A percentile compares a stretch with the other conserved stretches of the same genome.
These are phyloP conservation scores for Sporothrix humicola DNA, from an alignment of 2,329 filamentous ascomycete species.

Conservation along the genomic window DNA sequence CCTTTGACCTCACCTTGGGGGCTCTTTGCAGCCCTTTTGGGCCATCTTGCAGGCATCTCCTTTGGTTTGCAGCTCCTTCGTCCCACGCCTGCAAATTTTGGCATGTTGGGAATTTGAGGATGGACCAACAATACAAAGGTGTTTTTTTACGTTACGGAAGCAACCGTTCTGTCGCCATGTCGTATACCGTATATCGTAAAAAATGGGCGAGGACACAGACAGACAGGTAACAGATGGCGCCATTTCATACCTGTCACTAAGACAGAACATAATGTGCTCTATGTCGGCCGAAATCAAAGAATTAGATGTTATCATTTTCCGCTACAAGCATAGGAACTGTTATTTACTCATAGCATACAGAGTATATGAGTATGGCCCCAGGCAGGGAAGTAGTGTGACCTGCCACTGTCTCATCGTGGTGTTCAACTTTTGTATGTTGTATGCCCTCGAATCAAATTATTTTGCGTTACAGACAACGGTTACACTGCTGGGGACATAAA, in stretches of 20 bases:
- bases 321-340: too few species aligned
- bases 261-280: not conserved
- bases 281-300: too few species aligned
- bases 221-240: not conserved
- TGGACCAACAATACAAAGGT: not conserved
- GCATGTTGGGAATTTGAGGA: not conserved
- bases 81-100: not conserved
- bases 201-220: not conserved
- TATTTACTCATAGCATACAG: too few species aligned
- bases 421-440: too few species aligned
- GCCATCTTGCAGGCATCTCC: not conserved
- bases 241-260: not conserved
- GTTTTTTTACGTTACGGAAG: not conserved
- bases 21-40: not conserved
- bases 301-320: too few species aligned
- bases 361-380: not conserved
- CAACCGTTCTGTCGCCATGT: not conserved
- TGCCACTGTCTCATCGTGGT: not conserved
- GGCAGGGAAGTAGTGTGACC: not conserved
- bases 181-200: constrained; percentile 1
- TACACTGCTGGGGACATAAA: too few species aligned
- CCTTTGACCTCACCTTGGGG: not conserved
- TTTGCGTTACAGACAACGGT: too few species aligned
- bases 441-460: too few species aligned
- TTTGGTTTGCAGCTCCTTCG: not conserved